These are phyloP conservation scores for Lasiosphaeriaceae sp. DNA, from an alignment of 495 filamentous ascomycete species.

Conservation along the genomic window DNA sequence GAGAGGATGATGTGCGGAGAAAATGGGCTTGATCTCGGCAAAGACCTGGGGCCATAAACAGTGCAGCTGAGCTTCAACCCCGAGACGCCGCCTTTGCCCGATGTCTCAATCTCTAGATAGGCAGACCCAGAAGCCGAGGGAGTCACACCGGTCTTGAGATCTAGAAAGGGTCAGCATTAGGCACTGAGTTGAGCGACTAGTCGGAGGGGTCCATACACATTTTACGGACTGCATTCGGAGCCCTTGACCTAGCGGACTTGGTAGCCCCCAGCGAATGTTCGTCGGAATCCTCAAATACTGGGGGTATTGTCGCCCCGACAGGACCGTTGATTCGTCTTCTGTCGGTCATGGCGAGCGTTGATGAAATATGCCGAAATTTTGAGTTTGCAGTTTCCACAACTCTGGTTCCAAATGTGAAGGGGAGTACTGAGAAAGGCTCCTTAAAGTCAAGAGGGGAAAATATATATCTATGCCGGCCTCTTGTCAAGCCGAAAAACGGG, in stretches of 20 bases:
- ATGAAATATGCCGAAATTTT: neutral
- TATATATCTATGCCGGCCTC: neutral
- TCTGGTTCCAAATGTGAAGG: too few relatives aligned
- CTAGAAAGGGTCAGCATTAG: constrained; percentile 43
- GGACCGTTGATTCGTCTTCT: constrained; percentile 90
- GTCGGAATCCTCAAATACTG: constrained; percentile 54
- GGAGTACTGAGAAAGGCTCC: neutral
- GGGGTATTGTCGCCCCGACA: constrained; percentile 68
- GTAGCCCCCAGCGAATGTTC: constrained; percentile 42
- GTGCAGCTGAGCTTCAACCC: constrained; percentile 86
- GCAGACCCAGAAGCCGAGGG: constrained; percentile 93
- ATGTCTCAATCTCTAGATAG: constrained; percentile 79
- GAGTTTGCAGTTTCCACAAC: too few relatives aligned
- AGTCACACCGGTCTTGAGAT: constrained; percentile 85
- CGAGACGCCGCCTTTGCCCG: constrained; percentile 46
- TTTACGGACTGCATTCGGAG: constrained; percentile 66
- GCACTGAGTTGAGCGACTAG: neutral
- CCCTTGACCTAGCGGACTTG: constrained; percentile 30
- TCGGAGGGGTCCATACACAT: constrained; percentile 61
- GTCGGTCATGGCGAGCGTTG: constrained; percentile 60
- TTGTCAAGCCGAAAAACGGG: neutral
- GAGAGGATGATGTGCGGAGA: constrained; percentile 85
- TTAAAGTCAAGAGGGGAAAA: neutral
- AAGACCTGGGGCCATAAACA: constrained; percentile 87
- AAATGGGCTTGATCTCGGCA: constrained; percentile 85